Base-by-base conservation (phyloP, 2,329 filamentous ascomycete genomes). In the Drechslerella dactyloides region DNA sequence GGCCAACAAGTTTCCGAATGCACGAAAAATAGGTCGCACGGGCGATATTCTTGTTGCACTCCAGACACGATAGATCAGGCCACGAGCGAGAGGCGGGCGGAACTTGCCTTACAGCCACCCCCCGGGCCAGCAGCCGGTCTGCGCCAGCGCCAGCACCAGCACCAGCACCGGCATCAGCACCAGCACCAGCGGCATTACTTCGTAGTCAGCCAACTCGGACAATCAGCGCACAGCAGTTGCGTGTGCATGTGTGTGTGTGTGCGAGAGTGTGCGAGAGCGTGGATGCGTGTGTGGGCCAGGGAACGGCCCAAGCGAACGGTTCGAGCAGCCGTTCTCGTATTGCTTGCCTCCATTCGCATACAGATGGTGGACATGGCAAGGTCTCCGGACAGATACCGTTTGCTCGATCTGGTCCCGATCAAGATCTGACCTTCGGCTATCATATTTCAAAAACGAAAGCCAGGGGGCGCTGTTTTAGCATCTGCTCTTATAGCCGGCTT, bases 391-490 rank as follows among this genome's bases (percentile, higher is more conserved):
- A 70, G 59, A 70, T 63, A 63, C 59, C 55, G 60, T 61, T 65
- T 61, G 68, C 68, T 72, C 60, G 68, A 72, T 72, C 68, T 72
- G 60, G 60, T 65, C 68, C 59, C 57, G 68, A 72, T 72, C 68
- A 72, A 72, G 68, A 72, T 72, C 68, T 72, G 55, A 57, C 55
- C 48, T 65, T 72, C 68, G 68, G 68, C 61, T 72, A 72, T 72
- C 66, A 70, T 70, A 58, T 70, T 55, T 48, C 44, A 15, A 48
- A 58, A 70, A 57, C 55, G 50, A 65, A 65, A 27, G 50, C 50
- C 24, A 53, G 50, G 30, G 50, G 50, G 50, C n/a, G 44, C n/a
- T 19, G 44, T 48, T n/a, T 48, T 48, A 48, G n/a, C 19, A 48
- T 48, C 37, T 42, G 37, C 37, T 42, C 37, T 42, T 48, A 23